Evolutionary conservation across 805 yeast genomes (phyloP), one percentile per base, ranked within the genome.

Genomic region (Metschnikowia orientalis): DNA sequence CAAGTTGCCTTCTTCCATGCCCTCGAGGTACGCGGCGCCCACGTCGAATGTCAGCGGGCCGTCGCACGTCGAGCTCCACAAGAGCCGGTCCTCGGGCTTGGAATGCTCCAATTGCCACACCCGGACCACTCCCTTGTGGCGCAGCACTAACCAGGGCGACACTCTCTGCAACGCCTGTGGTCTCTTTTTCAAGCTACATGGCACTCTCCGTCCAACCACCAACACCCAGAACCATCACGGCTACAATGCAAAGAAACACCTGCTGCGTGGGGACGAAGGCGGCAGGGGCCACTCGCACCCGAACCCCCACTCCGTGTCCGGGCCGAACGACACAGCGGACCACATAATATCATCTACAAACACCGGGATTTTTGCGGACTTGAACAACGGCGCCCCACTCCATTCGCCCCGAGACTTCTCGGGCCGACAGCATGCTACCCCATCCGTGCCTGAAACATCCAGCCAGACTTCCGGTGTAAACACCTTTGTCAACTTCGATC

Each of bases 151-250:
- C 41, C 54, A 56, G 26, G 72, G 72, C 5, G 69, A 63, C 30
- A 53, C 66, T 26, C 50, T 67, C 18, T 67, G 72, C 40, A 67
- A 67, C 42, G 72, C 71, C 1, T 67, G 72, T 39, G 72, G 72
- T 6, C 54, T 67, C 23, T 67, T 66, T 40, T 64, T 62, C 42
- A 67, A 67, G 42, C 48, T 67, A 21, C 72, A 67, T 37, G 72
- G 72, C 5, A 66, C 64, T 4, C 57, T 65, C 45, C 51, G 72
- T 13, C 72, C 72, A 3, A 48, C 65, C 23, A 58, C 53, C 41
- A 45, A 49, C 36, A 24, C 32, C 8, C 37, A 30, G 22, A 8
- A 20, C 8, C 28, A 23, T 27, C 19, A 11, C 8, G 19, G 12
- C 14, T 13, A 8, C 10, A 10, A 6, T 12, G 24, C 24, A 8